Evolutionary conservation across 805 yeast genomes (phyloP).

Genomic region (Ogataea pini): DNA sequence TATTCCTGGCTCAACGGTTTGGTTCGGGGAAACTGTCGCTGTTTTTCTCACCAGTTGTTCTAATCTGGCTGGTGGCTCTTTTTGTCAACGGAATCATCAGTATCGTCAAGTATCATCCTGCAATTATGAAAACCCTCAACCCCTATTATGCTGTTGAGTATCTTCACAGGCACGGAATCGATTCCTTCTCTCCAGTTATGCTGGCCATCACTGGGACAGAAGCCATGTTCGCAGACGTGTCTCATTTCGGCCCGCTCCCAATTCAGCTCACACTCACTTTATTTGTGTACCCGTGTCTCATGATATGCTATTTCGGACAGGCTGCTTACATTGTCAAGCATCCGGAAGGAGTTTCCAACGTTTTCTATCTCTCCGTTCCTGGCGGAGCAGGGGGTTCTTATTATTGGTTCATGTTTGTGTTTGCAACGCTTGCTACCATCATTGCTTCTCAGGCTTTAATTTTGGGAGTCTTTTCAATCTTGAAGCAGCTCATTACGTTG

Average conservation of each 20-base stretch:
- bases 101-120: constrained; percentile 42
- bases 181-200: constrained; percentile 51
- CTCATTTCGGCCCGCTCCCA: constrained; percentile 53
- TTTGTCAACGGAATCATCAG: constrained; percentile 48
- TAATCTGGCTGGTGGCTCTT: constrained; percentile 50
- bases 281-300: constrained; percentile 53
- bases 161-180: constrained; percentile 37
- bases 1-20: constrained; percentile 48
- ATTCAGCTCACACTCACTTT: constrained; percentile 47
- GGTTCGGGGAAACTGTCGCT: constrained; percentile 53
- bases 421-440: constrained; percentile 56
- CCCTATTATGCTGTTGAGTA: constrained; percentile 54
- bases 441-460: constrained; percentile 65
- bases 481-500: constrained; percentile 52
- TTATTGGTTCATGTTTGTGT: constrained; percentile 53
- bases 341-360: constrained; percentile 42
- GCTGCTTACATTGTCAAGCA: constrained; percentile 47
- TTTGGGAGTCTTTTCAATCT: constrained; percentile 53
- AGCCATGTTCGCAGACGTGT: constrained; percentile 65
- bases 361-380: constrained; percentile 52
- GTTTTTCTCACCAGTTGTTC: constrained; percentile 55
- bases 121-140: constrained; percentile 47
- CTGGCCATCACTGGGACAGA: constrained; percentile 60
- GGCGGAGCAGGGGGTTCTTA: constrained; percentile 45
- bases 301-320: constrained; percentile 59